Evolutionary conservation across 169 alveolate genomes (phyloP).

Genomic region (Plasmodium coatneyi): DNA sequence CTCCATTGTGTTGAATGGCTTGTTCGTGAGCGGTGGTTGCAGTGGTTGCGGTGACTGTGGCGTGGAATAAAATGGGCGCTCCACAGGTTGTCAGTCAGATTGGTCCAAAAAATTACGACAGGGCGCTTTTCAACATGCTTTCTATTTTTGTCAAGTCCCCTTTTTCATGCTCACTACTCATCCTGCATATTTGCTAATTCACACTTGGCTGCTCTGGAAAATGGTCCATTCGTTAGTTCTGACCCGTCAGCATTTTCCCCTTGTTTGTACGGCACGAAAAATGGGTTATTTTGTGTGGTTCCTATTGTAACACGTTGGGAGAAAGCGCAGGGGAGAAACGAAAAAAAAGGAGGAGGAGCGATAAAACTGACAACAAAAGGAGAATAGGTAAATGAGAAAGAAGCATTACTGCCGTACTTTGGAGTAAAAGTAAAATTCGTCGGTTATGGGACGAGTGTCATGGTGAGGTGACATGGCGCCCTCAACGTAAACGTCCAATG

Average conservation of each 20-base stretch:
- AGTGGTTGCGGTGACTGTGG: not conserved
- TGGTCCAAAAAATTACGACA: not conserved
- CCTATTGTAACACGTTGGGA: not conserved
- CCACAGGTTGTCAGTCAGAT: not conserved
- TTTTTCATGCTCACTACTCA: not conserved
- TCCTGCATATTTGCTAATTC: not conserved
- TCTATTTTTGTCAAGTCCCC: not conserved
- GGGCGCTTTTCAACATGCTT: not conserved
- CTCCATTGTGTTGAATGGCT: constrained; percentile 26
- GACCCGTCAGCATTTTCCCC: not conserved
- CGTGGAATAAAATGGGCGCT: not conserved
- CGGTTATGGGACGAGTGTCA: not conserved
- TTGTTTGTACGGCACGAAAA: not conserved
- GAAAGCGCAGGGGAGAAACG: not conserved
- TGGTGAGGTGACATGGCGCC: not conserved
- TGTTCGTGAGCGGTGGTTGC: not conserved
- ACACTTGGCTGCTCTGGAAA: not conserved
- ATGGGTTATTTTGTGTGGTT: not conserved
- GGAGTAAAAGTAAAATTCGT: not conserved
- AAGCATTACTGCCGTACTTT: not conserved
- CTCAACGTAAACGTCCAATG: not conserved
- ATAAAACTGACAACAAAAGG: not conserved
- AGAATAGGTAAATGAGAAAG: not conserved
- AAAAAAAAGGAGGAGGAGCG: not conserved
- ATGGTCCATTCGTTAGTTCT: not conserved